Evolutionary conservation across 805 yeast genomes (phyloP).

Genomic region (Candida mattraensis): DNA sequence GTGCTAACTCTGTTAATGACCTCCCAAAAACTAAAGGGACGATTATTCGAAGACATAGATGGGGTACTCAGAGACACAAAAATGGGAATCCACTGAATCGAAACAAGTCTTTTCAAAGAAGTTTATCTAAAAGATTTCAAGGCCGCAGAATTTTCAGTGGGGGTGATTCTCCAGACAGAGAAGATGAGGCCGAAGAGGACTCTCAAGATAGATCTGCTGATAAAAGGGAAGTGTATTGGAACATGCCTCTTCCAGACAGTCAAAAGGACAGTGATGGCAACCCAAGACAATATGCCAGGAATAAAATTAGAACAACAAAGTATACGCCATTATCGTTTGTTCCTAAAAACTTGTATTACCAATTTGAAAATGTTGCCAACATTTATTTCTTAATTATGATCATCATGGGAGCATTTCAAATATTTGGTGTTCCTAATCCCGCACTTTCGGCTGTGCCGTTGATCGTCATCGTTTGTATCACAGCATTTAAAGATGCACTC

Average conservation of each 20-base stretch:
- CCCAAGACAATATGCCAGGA: conserved; percentile 68
- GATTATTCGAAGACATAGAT: conserved; percentile 71
- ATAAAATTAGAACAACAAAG: conserved; percentile 93
- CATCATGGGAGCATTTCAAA: conserved; percentile 74
- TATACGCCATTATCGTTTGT: conserved; percentile 87
- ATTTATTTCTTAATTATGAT: conserved; percentile 78
- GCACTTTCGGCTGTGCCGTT: conserved; percentile 74
- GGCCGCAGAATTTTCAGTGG: conserved; percentile 25
- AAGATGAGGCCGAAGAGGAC: conserved; percentile 36
- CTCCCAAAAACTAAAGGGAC: conserved; percentile 41
- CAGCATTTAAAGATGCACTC: conserved; percentile 77
- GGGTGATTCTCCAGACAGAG: conserved; percentile 17
- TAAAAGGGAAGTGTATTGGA: conserved; percentile 55
- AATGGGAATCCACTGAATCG: conserved; percentile 65
- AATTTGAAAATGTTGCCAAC: conserved; percentile 89
- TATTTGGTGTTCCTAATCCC: conserved; percentile 82
- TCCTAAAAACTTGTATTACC: conserved; percentile 79
- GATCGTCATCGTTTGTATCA: conserved; percentile 71
- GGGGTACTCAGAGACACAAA: conserved; percentile 87
- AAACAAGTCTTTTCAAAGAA: conserved; percentile 51
- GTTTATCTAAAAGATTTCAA: conserved; percentile 23
- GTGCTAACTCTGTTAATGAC: conserved; percentile 26
- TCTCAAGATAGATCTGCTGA: conserved; percentile 28
- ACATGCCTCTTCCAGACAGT: conserved; percentile 58
- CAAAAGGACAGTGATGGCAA: conserved; percentile 56